Conservation (phyloP, 371 early-diverging fungal genomes). For the Parasitella parasitica region DNA sequence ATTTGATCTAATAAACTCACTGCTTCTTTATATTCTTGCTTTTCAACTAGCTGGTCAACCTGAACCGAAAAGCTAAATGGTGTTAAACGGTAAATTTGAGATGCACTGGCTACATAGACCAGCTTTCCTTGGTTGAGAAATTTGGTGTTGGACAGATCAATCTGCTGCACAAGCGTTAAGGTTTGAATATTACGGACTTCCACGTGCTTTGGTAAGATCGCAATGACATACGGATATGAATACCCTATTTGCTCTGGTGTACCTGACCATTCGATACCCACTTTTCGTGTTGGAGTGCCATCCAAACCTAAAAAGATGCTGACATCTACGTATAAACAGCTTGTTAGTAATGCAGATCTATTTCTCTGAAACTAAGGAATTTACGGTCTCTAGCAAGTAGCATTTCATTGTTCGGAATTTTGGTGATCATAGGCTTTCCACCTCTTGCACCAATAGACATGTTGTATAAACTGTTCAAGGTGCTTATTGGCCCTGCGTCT, state of each 20-base stretch:
- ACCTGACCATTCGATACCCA: constrained; percentile 76
- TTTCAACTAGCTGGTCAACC: constrained; percentile 77
- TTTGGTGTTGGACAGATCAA: constrained; percentile 62
- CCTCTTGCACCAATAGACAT: constrained; percentile 61
- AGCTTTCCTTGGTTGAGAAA: constrained; percentile 70
- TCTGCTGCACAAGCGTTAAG: constrained; percentile 76
- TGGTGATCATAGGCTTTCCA: constrained; percentile 68
- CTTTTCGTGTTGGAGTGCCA: constrained; percentile 65
- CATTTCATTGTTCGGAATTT: constrained; percentile 72
- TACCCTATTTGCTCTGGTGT: constrained; percentile 70
- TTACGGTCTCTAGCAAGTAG: constrained; percentile 74
- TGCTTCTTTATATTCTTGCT: constrained; percentile 82
- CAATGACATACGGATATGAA: constrained; percentile 78
- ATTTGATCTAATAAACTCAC: constrained; percentile 85
- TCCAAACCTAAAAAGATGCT: constrained; percentile 73
- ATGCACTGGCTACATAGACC: constrained; percentile 76
- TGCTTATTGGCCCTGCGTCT: constrained; percentile 46
- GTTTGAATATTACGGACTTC: constrained; percentile 89
- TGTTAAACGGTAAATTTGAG: constrained; percentile 83
- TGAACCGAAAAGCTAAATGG: constrained; percentile 88
- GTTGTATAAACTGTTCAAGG: constrained; percentile 45
- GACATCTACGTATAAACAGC: constrained; percentile 39
- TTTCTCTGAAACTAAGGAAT: not conserved
- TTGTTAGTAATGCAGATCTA: too few species aligned
- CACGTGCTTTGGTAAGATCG: constrained; percentile 66